Base-by-base conservation (phyloP, 345 rosid species). In the Conringia planisiliqua region DNA sequence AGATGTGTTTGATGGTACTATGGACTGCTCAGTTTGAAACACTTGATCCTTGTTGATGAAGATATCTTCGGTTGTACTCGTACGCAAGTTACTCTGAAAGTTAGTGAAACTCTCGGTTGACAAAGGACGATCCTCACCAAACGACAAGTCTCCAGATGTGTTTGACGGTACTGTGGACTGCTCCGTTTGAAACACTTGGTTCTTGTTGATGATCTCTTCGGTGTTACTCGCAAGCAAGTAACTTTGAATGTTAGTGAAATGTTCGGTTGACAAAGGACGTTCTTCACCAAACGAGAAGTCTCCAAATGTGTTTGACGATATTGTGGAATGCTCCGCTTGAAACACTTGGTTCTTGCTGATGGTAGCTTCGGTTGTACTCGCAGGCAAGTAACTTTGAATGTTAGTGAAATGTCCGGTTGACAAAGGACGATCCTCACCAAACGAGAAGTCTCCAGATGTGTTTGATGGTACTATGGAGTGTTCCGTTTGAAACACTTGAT, bases 231-330 rank as follows among this genome's bases (percentile, higher is more conserved):
- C 3, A 36, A 9, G 29, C n/a, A n/a, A 36, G 30, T 48, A 18
- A n/a, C 3, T 8, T 16, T 7, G 4, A 27, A 69, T n/a, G 82
- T 3, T 85, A 6, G 59, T 75, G 6, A 88, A n/a, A 61, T 30
- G 39, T 47, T 17, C 20, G 2, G 38, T 35, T 35, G 38, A 7
- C 10, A 35, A 35, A 35, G 10, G 4, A 44, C 1, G 4, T 7
- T 35, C 9, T 2, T 36, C 11, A 36, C 3, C 38, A 8, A 8
- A 35, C 38, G 38, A 33, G 38, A 33, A 7, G 38, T 33, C 38
- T 35, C 38, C 38, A 35, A 8, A 35, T 35, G 38, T 6, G 38
- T 32, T 32, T 32, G 35, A 32, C 7, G 35, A 7, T 1, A 30
- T 6, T 30, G 6, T 0, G 4, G 33, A 0, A 6, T 30, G 33